Evolutionary conservation across 2,329 filamentous ascomycete genomes (phyloP).

Genomic region (Arthroderma sp.): DNA sequence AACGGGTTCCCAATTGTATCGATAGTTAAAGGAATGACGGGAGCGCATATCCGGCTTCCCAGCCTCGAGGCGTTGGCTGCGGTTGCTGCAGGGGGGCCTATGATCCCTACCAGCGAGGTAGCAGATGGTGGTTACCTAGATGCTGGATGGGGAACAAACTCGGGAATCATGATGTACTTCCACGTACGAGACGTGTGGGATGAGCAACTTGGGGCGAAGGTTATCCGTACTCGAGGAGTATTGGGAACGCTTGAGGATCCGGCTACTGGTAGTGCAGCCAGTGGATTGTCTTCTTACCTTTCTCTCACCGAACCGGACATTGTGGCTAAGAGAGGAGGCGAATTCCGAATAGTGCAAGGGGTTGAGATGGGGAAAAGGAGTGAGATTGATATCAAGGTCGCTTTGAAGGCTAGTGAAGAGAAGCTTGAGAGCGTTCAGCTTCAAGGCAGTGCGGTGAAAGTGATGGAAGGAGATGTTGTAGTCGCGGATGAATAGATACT

Average conservation of each 20-base stretch:
- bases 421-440: conserved; percentile 9
- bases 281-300: conserved; percentile 32
- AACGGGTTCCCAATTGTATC: conserved; percentile 40
- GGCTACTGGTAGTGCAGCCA: conserved; percentile 39
- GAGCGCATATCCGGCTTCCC: conserved; percentile 33
- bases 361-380: conserved; percentile 40
- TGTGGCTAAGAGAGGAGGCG: conserved; percentile 4
- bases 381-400: conserved; percentile 35
- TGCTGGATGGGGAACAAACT: conserved; percentile 16
- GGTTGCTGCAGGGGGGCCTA: conserved; percentile 16
- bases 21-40: conserved; percentile 60
- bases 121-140: conserved; percentile 12
- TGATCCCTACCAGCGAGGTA: conserved; percentile 10
- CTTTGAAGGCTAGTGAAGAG: conserved; percentile 20
- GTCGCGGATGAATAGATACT: conserved; percentile 7
- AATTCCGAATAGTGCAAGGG: conserved; percentile 31
- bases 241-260: conserved; percentile 31
- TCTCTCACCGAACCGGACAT: conserved; percentile 24
- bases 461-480: conserved; percentile 9
- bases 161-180: conserved; percentile 18
- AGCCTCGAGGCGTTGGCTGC: conserved; percentile 44
- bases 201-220: conserved; percentile 12
- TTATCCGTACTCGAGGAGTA: conserved; percentile 21
- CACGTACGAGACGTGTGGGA: conserved; percentile 15
- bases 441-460: conserved; percentile 11